Base-by-base conservation (phyloP, 768 basidiomycete genomes). In the Cystofilobasidium capitatum region DNA sequence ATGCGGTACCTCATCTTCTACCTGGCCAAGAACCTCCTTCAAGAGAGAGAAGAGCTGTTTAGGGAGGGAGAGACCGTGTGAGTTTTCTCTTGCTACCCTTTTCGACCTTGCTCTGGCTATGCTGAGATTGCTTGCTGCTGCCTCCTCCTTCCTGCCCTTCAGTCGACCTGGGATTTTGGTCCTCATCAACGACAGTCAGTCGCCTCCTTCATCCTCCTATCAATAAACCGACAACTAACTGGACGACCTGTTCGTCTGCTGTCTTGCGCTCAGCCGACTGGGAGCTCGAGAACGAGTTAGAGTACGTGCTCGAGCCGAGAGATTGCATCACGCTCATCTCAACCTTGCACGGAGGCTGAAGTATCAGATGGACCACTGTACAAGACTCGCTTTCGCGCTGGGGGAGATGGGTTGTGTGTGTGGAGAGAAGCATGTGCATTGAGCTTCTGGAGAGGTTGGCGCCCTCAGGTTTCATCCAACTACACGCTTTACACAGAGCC, bases 321-420 rank as follows among this genome's bases (percentile, higher is more conserved):
- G 96, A 99, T 75, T 89, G 93, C 78, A 83, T 98, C 70, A 90
- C 97, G 20, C 94, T 99, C 76, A 98, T 99, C 69, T 94, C 91
- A 26, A 97, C 93, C 0, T 78, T 98, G 58, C 94, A 98, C 73
- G 94, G 94, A 2, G 91, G 92, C 64, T 94, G 64, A n/a, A n/a
- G n/a, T n/a, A 65, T 42, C 10, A 17, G 2, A 62, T 44, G 44
- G 33, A 39, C 10, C 59, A 8, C 26, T 26, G 8, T 33, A 33
- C 45, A 16, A 31, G 1, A 31, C 54, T 16, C 54, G 22, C 8
- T 55, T 20, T 55, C 54, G 14, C n/a, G n/a, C n/a, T n/a, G n/a
- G n/a, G n/a, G n/a, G n/a, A n/a, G n/a, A n/a, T n/a, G n/a, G n/a
- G n/a, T n/a, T n/a, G n/a, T n/a, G n/a, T n/a, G n/a, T n/a, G n/a